Conservation (phyloP, 2,329 filamentous ascomycete genomes). For the Penicillium sp. region DNA sequence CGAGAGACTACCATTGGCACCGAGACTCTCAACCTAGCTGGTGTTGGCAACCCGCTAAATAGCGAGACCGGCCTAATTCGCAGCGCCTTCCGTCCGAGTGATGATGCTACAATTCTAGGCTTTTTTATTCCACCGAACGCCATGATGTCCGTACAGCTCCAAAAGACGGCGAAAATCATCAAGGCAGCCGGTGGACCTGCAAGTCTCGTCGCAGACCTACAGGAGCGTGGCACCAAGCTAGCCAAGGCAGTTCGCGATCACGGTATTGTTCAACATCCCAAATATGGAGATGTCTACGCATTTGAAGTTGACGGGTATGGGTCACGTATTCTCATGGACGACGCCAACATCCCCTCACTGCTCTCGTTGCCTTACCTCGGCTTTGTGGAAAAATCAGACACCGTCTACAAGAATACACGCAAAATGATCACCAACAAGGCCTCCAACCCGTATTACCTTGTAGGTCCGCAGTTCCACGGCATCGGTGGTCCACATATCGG, state of each 20-base stretch:
- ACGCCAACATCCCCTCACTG: slow-evolving; percentile 63
- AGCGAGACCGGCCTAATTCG: slow-evolving; percentile 79
- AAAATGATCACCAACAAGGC: slow-evolving; percentile 71
- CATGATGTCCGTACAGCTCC: slow-evolving; percentile 88
- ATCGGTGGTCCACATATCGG: slow-evolving; percentile 84
- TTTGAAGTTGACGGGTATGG: slow-evolving; percentile 66
- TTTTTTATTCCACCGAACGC: slow-evolving; percentile 96
- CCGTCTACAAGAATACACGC: slow-evolving; percentile 82
- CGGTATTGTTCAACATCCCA: slow-evolving; percentile 58
- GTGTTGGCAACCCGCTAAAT: slow-evolving; percentile 88
- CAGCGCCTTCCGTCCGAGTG: slow-evolving; percentile 89
- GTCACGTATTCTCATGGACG: slow-evolving; percentile 61
- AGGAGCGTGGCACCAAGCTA: slow-evolving; percentile 62
- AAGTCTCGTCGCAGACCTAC: slow-evolving; percentile 48
- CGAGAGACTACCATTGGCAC: slow-evolving; percentile 77
- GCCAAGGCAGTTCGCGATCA: slow-evolving; percentile 78
- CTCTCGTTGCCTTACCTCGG: slow-evolving; percentile 59
- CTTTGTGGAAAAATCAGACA: slow-evolving; percentile 58
- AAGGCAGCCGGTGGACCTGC: slow-evolving; percentile 54
- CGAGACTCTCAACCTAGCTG: slow-evolving; percentile 79
- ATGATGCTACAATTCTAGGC: slow-evolving; percentile 90
- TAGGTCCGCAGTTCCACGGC: slow-evolving; percentile 72
- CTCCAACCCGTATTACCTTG: slow-evolving; percentile 86
- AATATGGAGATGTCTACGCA: slow-evolving; percentile 60
- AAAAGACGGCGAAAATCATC: slow-evolving; percentile 70